A percentile compares a stretch with the other conserved stretches of the same genome.
Evolutionary conservation across 192 early-diverging fungal species (phyloP).

Genomic region (Backusella macrospora): DNA sequence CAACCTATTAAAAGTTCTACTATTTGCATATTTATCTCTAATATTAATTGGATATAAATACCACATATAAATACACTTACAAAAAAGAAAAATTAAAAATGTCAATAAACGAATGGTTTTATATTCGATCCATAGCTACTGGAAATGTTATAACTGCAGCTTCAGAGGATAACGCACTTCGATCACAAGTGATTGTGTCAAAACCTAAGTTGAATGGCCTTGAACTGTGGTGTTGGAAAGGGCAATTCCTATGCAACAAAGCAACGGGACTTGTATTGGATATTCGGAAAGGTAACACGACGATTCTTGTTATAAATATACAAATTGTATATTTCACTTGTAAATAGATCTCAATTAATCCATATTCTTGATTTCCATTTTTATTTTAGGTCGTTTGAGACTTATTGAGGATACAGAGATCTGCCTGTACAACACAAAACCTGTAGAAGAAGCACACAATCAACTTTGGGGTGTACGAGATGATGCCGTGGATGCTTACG

Average conservation of each 20-base stretch:
- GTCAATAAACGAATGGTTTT: slow-evolving; percentile 33
- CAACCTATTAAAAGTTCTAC: not conserved
- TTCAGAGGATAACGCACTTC: not conserved
- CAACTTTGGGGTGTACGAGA: slow-evolving; percentile 35
- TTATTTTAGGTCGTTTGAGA: slow-evolving; percentile 40
- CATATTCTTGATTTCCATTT: not conserved
- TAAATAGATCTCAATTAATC: slow-evolving; percentile 1
- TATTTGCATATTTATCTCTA: not conserved
- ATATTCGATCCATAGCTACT: slow-evolving; percentile 34
- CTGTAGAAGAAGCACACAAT: slow-evolving; percentile 31
- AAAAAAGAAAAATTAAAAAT: not conserved
- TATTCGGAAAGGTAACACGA: slow-evolving; percentile 40
- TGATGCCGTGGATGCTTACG: slow-evolving; percentile 18
- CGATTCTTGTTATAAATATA: not conserved
- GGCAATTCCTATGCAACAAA: slow-evolving; percentile 35
- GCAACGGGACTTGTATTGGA: slow-evolving; percentile 34
- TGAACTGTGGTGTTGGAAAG: slow-evolving; percentile 41
- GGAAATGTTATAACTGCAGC: slow-evolving; percentile 35
- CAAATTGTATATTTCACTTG: not conserved
- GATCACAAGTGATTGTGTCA: slow-evolving; percentile 31
- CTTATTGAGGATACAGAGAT: slow-evolving; percentile 48
- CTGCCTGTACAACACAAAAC: slow-evolving; percentile 34
- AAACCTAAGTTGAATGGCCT: slow-evolving; percentile 17
- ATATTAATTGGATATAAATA: not conserved
- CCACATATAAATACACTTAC: not conserved